phyloP scores from a whole-genome alignment of 257 asterid species.

The Capsicum rhomboideum region DNA sequence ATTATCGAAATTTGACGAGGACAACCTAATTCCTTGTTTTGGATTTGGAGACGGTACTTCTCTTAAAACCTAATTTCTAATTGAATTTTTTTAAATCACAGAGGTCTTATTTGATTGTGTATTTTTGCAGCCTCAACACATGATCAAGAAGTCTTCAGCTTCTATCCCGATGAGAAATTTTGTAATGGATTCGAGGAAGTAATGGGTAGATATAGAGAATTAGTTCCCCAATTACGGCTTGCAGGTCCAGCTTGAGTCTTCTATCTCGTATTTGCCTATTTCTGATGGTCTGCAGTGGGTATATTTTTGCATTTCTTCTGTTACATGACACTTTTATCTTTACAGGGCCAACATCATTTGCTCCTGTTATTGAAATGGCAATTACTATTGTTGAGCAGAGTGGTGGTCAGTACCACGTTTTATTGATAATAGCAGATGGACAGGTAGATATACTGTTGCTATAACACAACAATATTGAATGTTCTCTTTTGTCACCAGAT shows the following conservation, averaged over 20 bases:
- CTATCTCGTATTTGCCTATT: not conserved
- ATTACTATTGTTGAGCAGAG: constrained; percentile 83
- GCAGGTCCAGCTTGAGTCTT: constrained; percentile 39
- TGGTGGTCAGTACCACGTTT: constrained; percentile 88
- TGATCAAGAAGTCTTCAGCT: constrained; percentile 92
- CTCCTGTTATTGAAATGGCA: constrained; percentile 84
- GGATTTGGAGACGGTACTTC: constrained; percentile 91
- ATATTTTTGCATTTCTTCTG: not conserved
- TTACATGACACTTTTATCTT: not conserved
- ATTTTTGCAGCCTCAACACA: constrained; percentile 86
- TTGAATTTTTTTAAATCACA: not conserved
- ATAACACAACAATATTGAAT: not conserved
- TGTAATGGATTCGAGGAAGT: constrained; percentile 97
- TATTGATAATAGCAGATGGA: constrained; percentile 85
- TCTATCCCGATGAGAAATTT: constrained; percentile 65
- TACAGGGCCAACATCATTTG: constrained; percentile 92
- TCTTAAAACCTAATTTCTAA: not conserved
- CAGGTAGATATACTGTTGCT: constrained; percentile 38
- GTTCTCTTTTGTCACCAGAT: not conserved
- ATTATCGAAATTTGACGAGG: constrained; percentile 85
- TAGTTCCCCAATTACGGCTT: constrained; percentile 85
- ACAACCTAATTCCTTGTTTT: constrained; percentile 80
- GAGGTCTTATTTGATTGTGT: constrained; percentile 11
- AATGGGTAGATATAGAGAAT: constrained; percentile 67
- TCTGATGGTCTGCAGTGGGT: not conserved